Evolutionary conservation across 2,329 filamentous ascomycete species (phyloP).

Genomic region (Fusarium paranaense): DNA sequence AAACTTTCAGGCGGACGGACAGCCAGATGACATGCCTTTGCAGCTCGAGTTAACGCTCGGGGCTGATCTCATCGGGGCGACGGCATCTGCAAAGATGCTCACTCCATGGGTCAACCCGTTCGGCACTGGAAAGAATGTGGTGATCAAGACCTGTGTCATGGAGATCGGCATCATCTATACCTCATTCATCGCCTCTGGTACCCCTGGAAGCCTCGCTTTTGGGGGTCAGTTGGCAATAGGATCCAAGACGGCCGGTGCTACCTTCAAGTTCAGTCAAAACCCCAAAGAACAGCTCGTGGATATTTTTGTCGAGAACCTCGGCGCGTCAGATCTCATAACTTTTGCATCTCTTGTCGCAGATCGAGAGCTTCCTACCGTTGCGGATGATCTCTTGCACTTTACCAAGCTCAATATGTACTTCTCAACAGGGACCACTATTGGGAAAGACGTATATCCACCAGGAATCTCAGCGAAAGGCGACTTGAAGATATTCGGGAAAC

Average conservation of each 20-base stretch:
- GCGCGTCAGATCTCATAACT: not conserved
- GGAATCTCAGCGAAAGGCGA: not conserved
- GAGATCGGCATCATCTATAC: not conserved
- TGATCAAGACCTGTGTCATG: not conserved
- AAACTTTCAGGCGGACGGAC: not conserved
- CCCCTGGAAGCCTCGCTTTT: not conserved
- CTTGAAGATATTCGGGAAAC: not conserved
- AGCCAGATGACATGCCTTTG: not conserved
- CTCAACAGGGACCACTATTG: not conserved
- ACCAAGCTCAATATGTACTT: not conserved
- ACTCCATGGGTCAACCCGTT: not conserved
- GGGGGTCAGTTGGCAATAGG: not conserved
- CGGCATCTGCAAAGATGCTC: not conserved
- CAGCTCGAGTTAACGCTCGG: not conserved
- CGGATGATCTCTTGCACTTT: not conserved
- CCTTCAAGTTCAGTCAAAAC: not conserved
- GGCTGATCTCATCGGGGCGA: not conserved
- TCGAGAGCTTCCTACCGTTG: not conserved
- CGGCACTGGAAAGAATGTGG: not conserved
- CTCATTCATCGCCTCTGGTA: not conserved
- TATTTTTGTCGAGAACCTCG: not conserved
- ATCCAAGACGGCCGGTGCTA: not conserved
- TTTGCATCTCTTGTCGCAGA: not conserved
- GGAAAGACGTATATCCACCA: not conserved
- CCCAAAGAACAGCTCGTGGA: not conserved